Percentiles rank a stretch among this genome's conserved stretches.
Conservation (phyloP, 2,329 filamentous ascomycete species). For the Apiospora malaysiana region DNA sequence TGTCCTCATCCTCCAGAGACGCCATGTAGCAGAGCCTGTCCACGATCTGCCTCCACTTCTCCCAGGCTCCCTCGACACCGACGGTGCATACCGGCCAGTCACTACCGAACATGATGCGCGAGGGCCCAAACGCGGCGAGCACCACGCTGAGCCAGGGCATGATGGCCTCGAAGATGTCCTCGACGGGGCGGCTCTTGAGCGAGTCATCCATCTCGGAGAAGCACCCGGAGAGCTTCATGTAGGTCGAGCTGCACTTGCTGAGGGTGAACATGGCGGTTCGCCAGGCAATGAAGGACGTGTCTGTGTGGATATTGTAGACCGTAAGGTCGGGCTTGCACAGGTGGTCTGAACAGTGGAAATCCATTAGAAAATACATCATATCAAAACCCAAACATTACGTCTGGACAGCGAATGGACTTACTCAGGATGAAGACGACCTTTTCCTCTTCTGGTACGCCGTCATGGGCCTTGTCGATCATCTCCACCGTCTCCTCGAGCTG, state of each 20-base stretch:
- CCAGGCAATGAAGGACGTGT: conserved; percentile 72
- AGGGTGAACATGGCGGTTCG: conserved; percentile 71
- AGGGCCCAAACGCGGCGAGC: conserved; percentile 73
- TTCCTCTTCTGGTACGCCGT: conserved; percentile 62
- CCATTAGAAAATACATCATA: not conserved
- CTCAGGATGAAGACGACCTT: conserved; percentile 74
- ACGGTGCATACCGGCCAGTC: conserved; percentile 94
- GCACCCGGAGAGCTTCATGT: conserved; percentile 89
- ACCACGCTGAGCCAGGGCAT: conserved; percentile 75
- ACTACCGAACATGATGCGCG: conserved; percentile 84
- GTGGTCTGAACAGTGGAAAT: conserved; percentile 63
- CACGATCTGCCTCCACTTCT: conserved; percentile 76
- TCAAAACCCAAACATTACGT: not conserved
- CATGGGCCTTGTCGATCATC: conserved; percentile 72
- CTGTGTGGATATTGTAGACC: conserved; percentile 60
- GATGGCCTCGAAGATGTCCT: conserved; percentile 67
- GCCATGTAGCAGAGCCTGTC: conserved; percentile 70
- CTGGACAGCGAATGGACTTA: conserved; percentile 44
- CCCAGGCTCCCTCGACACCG: conserved; percentile 67
- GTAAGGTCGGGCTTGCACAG: conserved; percentile 85
- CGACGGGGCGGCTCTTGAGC: conserved; percentile 53
- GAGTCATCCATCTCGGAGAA: conserved; percentile 77
- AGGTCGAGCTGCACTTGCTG: conserved; percentile 68
- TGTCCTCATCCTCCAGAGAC: conserved; percentile 64
- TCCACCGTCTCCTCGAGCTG: conserved; percentile 75